A percentile compares a stretch with the other conserved stretches of the same genome.
These are phyloP conservation scores for Daldinia caldariorum DNA, from an alignment of 495 filamentous ascomycete genomes.

Conservation along the genomic window DNA sequence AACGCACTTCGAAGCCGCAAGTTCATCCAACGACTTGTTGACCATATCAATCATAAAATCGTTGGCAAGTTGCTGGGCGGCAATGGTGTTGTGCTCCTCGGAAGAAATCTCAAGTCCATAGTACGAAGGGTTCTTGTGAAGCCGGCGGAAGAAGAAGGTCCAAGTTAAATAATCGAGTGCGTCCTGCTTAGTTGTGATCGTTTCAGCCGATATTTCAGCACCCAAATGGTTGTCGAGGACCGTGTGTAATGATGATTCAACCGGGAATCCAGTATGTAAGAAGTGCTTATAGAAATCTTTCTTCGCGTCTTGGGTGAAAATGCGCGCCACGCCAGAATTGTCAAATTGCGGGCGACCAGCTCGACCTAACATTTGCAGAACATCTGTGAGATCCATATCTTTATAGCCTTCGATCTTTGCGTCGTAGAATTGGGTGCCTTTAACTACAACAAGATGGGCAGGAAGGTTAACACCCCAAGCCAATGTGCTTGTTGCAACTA, in stretches of 20 bases:
- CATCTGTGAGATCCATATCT: constrained; percentile 99
- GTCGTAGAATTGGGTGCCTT: constrained; percentile 98
- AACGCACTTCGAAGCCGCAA: constrained; percentile 85
- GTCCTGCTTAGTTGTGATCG: constrained; percentile 92
- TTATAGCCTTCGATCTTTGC: constrained; percentile 97
- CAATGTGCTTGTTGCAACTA: constrained; percentile 95
- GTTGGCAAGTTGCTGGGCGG: constrained; percentile 84
- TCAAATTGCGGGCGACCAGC: constrained; percentile 98
- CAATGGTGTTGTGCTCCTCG: constrained; percentile 90
- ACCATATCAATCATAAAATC: constrained; percentile 94
- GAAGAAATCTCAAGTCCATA: constrained; percentile 95
- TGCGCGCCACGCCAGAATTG: constrained; percentile 90
- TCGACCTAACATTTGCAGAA: constrained; percentile 97
- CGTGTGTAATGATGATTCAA: constrained; percentile 95
- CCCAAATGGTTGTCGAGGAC: constrained; percentile 97
- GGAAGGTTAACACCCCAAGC: constrained; percentile 99
- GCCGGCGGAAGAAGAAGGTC: constrained; percentile 98
- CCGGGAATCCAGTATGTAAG: constrained; percentile 95
- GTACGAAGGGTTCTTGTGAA: constrained; percentile 99
- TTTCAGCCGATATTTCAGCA: constrained; percentile 93
- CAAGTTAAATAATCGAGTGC: constrained; percentile 97
- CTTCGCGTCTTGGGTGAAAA: constrained; percentile 97
- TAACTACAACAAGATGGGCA: constrained; percentile 96
- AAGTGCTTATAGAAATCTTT: constrained; percentile 99
- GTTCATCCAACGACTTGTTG: constrained; percentile 79